phyloP scores from a whole-genome alignment of 2,329 filamentous ascomycete genomes.

The Ophiostoma fasciatum region DNA sequence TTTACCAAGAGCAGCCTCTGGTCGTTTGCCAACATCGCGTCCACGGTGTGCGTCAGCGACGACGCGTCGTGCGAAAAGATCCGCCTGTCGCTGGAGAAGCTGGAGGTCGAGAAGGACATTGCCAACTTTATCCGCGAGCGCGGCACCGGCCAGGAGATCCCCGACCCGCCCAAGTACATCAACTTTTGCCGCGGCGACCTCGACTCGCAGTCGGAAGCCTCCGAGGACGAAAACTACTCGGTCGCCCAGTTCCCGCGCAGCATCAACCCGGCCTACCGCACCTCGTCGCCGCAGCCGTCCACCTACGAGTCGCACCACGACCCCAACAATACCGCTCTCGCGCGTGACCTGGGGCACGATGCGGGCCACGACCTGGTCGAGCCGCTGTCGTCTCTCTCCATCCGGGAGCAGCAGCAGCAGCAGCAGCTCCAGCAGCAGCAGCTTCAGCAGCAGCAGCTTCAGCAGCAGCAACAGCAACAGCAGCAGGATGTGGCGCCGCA shows the following conservation, averaged over 20 bases:
- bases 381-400: too few species aligned
- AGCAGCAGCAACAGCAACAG: slow-evolving; percentile 12
- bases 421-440: not conserved
- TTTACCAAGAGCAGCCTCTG: slow-evolving; percentile 96
- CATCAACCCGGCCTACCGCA: slow-evolving; percentile 89
- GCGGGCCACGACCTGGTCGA: slow-evolving; percentile 20
- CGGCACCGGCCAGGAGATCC: slow-evolving; percentile 93
- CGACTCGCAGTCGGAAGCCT: slow-evolving; percentile 68
- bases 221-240: slow-evolving; percentile 79
- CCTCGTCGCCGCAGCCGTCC: slow-evolving; percentile 91
- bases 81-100: slow-evolving; percentile 78
- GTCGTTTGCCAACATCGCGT: slow-evolving; percentile 95
- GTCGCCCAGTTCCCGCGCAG: slow-evolving; percentile 91
- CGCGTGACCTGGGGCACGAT: slow-evolving; percentile 51
- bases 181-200: slow-evolving; percentile 90
- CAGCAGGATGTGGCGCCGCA: too few species aligned
- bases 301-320: slow-evolving; percentile 87
- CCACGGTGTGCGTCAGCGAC: slow-evolving; percentile 94
- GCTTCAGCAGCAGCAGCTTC: slow-evolving; percentile 1
- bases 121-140: slow-evolving; percentile 70
- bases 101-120: slow-evolving; percentile 92
- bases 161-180: slow-evolving; percentile 93
- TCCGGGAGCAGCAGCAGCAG: slow-evolving; percentile 2
- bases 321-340: slow-evolving; percentile 55
- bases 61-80: slow-evolving; percentile 96